Evolutionary conservation across 768 basidiomycete species (phyloP), one percentile per base, ranked within the genome.

Genomic region (Boletus insuetus): DNA sequence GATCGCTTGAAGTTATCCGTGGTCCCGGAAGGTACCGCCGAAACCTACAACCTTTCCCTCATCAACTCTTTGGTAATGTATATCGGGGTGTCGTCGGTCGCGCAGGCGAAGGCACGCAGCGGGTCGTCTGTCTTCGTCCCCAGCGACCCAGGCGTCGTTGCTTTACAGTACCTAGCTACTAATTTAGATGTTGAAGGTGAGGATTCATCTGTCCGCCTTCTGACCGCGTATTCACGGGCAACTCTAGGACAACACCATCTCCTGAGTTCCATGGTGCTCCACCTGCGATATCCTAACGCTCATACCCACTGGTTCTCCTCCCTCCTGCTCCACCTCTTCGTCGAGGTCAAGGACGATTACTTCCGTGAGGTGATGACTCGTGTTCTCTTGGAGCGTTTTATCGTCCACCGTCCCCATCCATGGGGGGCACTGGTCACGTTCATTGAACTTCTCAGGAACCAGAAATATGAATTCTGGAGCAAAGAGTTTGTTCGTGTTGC

Each of bases 291-390:
- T 79, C 96, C 97, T 32, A 97, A 95, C 66, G 91, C 95, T 11
- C 97, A 99, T 79, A 99, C 96, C 47, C 89, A 93, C 72, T 99
- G 95, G 94, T 98, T 96, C 80, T 91, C 89, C 69, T 89, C 87
- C 43, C 80, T 98, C 60, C 77, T 98, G 51, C 82, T 98, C 49
- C 84, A 94, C 69, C 82, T 96, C 42, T 98, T 98, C 76, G 65
- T 78, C 47, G 89, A 94, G 66, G 81, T 89, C 58, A 83, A 85
- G 65, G 83, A 84, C 56, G 89, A 89, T 53, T 82, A 80, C 42
- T 87, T 90, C 77, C 80, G 83, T 64, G 91, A 94, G 69, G 82
- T 92, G 59, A 81, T 89, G 76, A 89, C 94, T 49, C 89, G 88
- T 58, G 91, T 97, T 37, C 82, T 99, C 35, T 78, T 98, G 63